phyloP scores from a whole-genome alignment of 345 rosid species.

The Syzygium aqueum region DNA sequence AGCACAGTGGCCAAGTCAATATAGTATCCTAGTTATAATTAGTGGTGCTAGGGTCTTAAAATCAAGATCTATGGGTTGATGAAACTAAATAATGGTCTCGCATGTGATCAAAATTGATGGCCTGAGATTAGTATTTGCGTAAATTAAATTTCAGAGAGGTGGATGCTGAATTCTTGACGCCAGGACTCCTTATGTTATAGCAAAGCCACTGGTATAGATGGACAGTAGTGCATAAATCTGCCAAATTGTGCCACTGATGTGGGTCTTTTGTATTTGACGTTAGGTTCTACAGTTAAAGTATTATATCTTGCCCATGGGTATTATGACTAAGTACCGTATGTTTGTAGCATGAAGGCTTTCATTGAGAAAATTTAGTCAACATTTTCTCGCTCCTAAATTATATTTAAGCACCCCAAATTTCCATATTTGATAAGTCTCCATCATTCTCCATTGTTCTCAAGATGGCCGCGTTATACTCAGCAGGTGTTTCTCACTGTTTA shows the following conservation, averaged over 20 bases:
- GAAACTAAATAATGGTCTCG: neutral
- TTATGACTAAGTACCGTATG: neutral
- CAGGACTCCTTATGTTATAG: neutral
- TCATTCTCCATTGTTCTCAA: neutral
- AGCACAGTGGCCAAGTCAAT: neutral
- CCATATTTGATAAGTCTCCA: neutral
- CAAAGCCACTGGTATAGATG: neutral
- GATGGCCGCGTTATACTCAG: neutral
- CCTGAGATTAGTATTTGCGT: neutral
- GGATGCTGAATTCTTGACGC: neutral
- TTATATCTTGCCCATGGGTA: neutral
- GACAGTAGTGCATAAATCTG: neutral
- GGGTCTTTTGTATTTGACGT: neutral
- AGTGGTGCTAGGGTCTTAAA: neutral
- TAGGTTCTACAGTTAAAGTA: neutral
- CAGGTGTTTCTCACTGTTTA: neutral
- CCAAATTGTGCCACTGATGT: neutral
- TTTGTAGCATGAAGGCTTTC: neutral
- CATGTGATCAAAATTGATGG: neutral
- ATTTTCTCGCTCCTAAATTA: neutral
- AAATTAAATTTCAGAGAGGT: neutral
- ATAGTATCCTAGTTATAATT: neutral
- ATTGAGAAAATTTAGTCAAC: neutral
- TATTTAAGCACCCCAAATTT: neutral
- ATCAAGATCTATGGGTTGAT: neutral